phyloP scores from a whole-genome alignment of 495 filamentous ascomycete species.

The Astrothelium subdiscretum region DNA sequence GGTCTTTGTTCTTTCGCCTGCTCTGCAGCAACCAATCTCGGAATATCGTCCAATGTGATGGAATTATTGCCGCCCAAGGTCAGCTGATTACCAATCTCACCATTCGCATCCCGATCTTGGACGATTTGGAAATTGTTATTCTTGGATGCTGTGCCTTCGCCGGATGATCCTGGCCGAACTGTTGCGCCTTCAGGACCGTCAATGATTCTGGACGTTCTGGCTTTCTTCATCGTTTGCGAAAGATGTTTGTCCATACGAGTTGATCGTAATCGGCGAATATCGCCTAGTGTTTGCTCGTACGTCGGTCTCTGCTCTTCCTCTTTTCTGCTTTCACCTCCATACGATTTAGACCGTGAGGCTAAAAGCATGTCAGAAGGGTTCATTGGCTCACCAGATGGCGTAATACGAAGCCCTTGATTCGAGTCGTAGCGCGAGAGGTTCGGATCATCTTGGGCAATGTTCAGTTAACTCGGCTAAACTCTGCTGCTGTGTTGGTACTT shows the following conservation, averaged over 20 bases:
- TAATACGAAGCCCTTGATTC: slow-evolving; percentile 47
- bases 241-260: slow-evolving; percentile 88
- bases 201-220: slow-evolving; percentile 81
- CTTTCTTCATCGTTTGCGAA: slow-evolving; percentile 81
- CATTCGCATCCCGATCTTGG: slow-evolving; percentile 67
- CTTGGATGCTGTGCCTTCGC: slow-evolving; percentile 44
- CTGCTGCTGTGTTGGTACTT: slow-evolving; percentile 16
- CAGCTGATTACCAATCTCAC: slow-evolving; percentile 60
- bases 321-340: slow-evolving; percentile 41
- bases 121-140: slow-evolving; percentile 62
- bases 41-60: slow-evolving; percentile 90
- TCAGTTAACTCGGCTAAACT: not conserved
- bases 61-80: slow-evolving; percentile 86
- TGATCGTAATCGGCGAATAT: slow-evolving; percentile 82
- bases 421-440: slow-evolving; percentile 57
- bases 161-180: slow-evolving; percentile 68
- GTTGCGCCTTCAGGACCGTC: slow-evolving; percentile 76
- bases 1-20: slow-evolving; percentile 87
- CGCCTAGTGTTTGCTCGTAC: slow-evolving; percentile 90
- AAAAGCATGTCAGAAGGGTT: slow-evolving; percentile 44
- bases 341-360: slow-evolving; percentile 62
- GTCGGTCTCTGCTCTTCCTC: slow-evolving; percentile 43
- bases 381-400: slow-evolving; percentile 26
- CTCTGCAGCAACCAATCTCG: slow-evolving; percentile 89
- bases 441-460: slow-evolving; percentile 49